Percentiles rank a stretch among this genome's conserved stretches.
Conservation (phyloP, 2,329 filamentous ascomycete species). For the Hirsutella rhossiliensis region DNA sequence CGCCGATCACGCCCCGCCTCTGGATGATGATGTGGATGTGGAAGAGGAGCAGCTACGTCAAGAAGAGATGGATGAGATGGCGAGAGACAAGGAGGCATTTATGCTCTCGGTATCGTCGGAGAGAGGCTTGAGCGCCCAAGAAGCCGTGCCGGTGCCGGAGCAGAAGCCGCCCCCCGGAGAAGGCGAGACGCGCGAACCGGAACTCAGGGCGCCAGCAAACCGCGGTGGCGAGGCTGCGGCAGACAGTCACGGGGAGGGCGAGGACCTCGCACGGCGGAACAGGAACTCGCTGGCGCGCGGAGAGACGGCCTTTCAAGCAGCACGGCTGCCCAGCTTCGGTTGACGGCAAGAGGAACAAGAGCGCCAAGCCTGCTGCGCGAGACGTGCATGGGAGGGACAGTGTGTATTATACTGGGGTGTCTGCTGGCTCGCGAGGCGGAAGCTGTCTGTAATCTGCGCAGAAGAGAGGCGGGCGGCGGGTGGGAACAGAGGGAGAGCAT, state of each 20-base stretch:
- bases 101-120: slow-evolving; percentile 29
- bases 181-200: neutral
- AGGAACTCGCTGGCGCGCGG: neutral
- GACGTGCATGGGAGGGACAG: neutral
- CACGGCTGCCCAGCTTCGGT: slow-evolving; percentile 44
- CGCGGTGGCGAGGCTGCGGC: neutral
- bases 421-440: too few relatives aligned
- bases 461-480: too few relatives aligned
- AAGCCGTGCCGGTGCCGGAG: slow-evolving; percentile 5
- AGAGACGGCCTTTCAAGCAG: slow-evolving; percentile 38
- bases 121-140: slow-evolving; percentile 28
- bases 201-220: neutral
- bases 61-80: slow-evolving; percentile 41
- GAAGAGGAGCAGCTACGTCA: slow-evolving; percentile 39
- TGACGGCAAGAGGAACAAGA: too few relatives aligned
- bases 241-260: neutral
- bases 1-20: slow-evolving; percentile 28
- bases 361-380: neutral
- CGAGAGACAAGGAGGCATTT: slow-evolving; percentile 40
- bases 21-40: slow-evolving; percentile 38
- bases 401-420: neutral
- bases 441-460: too few relatives aligned
- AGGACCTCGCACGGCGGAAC: neutral
- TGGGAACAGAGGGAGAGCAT: too few relatives aligned
- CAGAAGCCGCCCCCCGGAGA: slow-evolving; percentile 18